Conservation (phyloP, 306 rosid genomes). For the Cyclanthera cordifolia region DNA sequence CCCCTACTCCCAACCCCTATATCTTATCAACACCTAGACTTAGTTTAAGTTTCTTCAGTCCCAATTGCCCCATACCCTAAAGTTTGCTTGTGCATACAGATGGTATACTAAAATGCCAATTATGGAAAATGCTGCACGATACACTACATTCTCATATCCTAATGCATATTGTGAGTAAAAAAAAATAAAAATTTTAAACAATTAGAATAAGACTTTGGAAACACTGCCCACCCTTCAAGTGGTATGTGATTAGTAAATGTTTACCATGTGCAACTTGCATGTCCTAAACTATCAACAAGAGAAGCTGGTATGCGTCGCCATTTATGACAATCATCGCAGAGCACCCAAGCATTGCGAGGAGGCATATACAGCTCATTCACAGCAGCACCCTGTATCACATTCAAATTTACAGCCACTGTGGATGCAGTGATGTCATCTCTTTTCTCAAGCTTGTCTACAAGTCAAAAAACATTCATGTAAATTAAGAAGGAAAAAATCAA, state of each 20-base stretch:
- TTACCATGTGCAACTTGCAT: constrained; percentile 79
- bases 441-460: constrained; percentile 31
- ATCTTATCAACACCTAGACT: not conserved
- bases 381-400: constrained; percentile 28
- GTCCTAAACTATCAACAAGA: constrained; percentile 74
- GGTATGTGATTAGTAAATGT: not conserved
- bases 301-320: constrained; percentile 92
- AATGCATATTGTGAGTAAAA: not conserved
- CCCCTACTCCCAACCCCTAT: not conserved
- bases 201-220: not conserved
- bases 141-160: constrained; percentile 1
- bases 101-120: not conserved
- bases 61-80: not conserved
- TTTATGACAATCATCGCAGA: constrained; percentile 84
- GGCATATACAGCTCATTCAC: constrained; percentile 42
- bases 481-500: constrained; percentile 17
- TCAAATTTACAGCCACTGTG: constrained; percentile 24
- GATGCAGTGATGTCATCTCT: constrained; percentile 24
- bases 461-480: constrained; percentile 19
- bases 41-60: not conserved
- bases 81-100: not conserved
- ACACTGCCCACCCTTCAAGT: not conserved
- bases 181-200: not conserved
- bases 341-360: constrained; percentile 77
- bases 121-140: not conserved